Evolutionary conservation across 805 yeast species (phyloP), one percentile per base, ranked within the genome.

Genomic region (Lipomyces starkeyi): DNA sequence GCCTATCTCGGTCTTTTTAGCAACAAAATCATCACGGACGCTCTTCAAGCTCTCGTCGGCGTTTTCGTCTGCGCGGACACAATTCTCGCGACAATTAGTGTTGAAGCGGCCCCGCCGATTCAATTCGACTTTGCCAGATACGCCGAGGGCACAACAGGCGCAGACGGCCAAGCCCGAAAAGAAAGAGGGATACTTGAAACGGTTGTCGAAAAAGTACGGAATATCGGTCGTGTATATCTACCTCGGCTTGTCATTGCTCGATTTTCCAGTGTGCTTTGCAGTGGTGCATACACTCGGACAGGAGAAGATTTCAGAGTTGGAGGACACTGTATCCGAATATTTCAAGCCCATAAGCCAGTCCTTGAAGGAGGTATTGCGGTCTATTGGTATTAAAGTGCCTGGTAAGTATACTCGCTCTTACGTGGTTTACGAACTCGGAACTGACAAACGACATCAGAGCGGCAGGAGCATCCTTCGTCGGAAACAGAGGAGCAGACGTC

Each of bases 191-290:
- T 37, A 63, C 6, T 64, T 81, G 63, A 91, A 87, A 77, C 88
- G 85, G 11, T 82, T 95, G 70, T 84, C 91, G 75, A 88, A 90
- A 76, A 89, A 91, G 76, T 95, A 95, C 78, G 99, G 99, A 0
- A 92, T 90, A 81, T 86, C 96, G 20, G 98, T 97, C 0, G 80
- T 94, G 14, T 97, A 92, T 14, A 91, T 94, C 0, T 95, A 95
- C 76, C 73, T 92, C 25, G 89, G 85, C 1, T 77, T 95, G n/a
- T 84, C 91, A 1, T 81, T 83, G 27, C 78, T 95, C 34, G 98
- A 95, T 76, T 82, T 91, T 71, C 98, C 98, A 1, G 70, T 93
- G 2, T 91, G 96, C 77, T 95, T 88, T 77, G 70, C 90, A 8
- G 74, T 91, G 35, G 98, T 95, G 13, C 98, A 93, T 76, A 86